These are phyloP conservation scores for Cordia subcordata DNA, from an alignment of 257 asterid genomes.

Conservation along the genomic window DNA sequence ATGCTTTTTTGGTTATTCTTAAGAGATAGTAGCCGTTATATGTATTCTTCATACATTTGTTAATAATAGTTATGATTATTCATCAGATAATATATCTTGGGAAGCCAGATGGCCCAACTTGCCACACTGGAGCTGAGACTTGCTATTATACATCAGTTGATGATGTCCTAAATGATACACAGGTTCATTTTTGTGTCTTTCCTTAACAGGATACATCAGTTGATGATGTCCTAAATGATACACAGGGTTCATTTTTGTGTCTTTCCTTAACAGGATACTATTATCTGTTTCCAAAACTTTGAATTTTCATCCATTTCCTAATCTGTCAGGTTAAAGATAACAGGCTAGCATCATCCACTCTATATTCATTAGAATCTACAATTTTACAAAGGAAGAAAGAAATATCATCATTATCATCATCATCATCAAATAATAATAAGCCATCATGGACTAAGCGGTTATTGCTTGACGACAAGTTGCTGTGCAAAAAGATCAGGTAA, in stretches of 20 bases:
- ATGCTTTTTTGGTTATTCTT: background rate
- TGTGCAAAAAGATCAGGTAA: conserved; percentile 81
- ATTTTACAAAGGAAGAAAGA: conserved; percentile 59
- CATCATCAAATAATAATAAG: conserved; percentile 33
- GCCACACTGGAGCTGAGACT: conserved; percentile 88
- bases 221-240: conserved; percentile 28
- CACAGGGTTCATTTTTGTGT: conserved; percentile 28
- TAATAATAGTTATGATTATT: conserved; percentile 3
- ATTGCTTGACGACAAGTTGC: conserved; percentile 49
- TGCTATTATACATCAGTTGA: conserved; percentile 69
- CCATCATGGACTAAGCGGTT: conserved; percentile 83
- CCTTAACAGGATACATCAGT: conserved; percentile 24
- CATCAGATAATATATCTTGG: conserved; percentile 75
- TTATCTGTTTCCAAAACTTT: no score
- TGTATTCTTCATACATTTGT: background rate
- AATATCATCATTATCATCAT: conserved; percentile 22
- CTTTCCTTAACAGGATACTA: no score
- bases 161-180: conserved; percentile 29
- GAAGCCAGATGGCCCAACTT: conserved; percentile 91
- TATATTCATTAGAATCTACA: conserved; percentile 65
- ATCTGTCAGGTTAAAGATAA: conserved; percentile 41
- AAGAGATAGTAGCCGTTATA: background rate
- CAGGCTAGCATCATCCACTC: conserved; percentile 55
- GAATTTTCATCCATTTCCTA: background rate
- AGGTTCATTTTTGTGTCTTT: conserved; percentile 25